Conservation (phyloP, 306 rosid genomes). For the Spatholobus suberectus region DNA sequence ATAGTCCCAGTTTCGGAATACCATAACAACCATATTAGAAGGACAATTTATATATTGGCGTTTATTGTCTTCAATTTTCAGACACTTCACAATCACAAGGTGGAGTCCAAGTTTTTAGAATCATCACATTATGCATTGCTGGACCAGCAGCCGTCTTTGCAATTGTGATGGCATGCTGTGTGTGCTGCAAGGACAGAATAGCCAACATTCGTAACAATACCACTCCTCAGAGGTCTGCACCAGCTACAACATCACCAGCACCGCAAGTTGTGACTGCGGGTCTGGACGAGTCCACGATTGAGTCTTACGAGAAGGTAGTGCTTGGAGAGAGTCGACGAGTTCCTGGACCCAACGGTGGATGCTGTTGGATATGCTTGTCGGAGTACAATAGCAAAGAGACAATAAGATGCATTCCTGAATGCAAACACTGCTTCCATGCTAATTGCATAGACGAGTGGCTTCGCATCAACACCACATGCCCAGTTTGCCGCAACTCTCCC, state of each 20-base stretch:
- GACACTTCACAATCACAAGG: conserved; percentile 36
- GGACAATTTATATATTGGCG: not conserved
- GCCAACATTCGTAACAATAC: not conserved
- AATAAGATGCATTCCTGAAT: conserved; percentile 74
- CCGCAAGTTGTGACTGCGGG: conserved; percentile 42
- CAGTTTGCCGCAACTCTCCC: conserved; percentile 76
- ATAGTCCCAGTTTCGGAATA: not conserved
- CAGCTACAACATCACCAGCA: conserved; percentile 44
- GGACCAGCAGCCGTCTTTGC: conserved; percentile 56
- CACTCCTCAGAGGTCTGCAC: not conserved
- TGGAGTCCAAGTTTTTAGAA: conserved; percentile 52
- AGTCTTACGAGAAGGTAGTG: conserved; percentile 72
- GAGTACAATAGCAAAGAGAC: conserved; percentile 73
- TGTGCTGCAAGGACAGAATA: conserved; percentile 52
- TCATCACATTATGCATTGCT: conserved; percentile 57
- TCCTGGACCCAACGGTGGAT: conserved; percentile 64
- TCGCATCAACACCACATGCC: conserved; percentile 62
- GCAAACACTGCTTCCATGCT: conserved; percentile 84
- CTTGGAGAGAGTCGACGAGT: conserved; percentile 75
- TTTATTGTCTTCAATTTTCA: conserved; percentile 43
- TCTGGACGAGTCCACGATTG: conserved; percentile 68
- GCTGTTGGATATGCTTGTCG: conserved; percentile 76
- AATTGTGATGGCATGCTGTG: conserved; percentile 54
- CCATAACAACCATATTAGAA: not conserved
- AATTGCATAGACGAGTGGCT: conserved; percentile 88